Evolutionary conservation across 768 basidiomycete genomes (phyloP).

Genomic region (Tephrocybe sp.): DNA sequence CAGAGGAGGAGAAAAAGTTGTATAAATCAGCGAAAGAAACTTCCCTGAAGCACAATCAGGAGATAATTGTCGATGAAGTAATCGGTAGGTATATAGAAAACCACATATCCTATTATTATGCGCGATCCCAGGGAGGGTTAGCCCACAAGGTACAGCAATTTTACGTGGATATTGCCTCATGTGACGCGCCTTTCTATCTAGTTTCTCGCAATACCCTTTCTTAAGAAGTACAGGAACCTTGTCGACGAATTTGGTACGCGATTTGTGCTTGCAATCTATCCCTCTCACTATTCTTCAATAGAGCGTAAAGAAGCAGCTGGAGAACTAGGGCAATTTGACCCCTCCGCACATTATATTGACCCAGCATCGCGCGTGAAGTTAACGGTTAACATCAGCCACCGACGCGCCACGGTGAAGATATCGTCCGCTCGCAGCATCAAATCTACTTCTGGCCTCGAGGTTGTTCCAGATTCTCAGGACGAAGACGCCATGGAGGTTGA

Average conservation of each 20-base stretch:
- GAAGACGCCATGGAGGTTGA: conserved; percentile 24
- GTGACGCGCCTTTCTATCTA: conserved; percentile 32
- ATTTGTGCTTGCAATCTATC: conserved; percentile 4
- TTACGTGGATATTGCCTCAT: conserved; percentile 3
- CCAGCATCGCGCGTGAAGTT: conserved; percentile 52
- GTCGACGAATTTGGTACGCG: conserved; percentile 57
- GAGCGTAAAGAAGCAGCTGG: conserved; percentile 46
- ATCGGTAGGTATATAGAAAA: conserved; percentile 53
- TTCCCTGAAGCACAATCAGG: conserved; percentile 30
- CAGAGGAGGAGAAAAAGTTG: conserved; percentile 33
- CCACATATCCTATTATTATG: conserved; percentile 54
- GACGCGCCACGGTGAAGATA: conserved; percentile 21
- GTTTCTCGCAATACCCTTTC: conserved; percentile 42
- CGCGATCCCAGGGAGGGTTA: conserved; percentile 54
- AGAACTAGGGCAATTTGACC: conserved; percentile 53
- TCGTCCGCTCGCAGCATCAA: conserved; percentile 25
- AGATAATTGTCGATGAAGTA: conserved; percentile 41
- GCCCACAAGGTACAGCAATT: conserved; percentile 49
- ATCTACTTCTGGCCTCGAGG: conserved; percentile 24
- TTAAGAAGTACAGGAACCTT: conserved; percentile 37
- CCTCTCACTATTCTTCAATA: conserved; percentile 23
- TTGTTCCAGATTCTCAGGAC: conserved; percentile 32
- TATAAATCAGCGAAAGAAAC: conserved; percentile 37
- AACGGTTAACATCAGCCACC: conserved; percentile 29
- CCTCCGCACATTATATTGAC: conserved; percentile 55